These are phyloP conservation scores for Suillus plorans DNA, from an alignment of 768 basidiomycete genomes.

Conservation along the genomic window DNA sequence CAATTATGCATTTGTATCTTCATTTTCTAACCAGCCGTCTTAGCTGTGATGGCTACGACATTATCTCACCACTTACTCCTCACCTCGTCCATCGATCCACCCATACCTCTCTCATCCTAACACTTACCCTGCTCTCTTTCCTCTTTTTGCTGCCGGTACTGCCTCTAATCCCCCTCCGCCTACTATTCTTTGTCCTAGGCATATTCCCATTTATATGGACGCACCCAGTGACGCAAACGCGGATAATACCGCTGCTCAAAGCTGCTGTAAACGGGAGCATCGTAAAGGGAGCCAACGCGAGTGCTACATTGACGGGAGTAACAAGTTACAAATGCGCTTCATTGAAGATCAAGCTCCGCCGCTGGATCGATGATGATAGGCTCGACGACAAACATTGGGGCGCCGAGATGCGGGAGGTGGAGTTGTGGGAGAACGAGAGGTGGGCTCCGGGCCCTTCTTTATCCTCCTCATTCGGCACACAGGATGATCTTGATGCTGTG, in stretches of 20 bases:
- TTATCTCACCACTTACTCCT: conserved; percentile 46
- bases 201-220: conserved; percentile 39
- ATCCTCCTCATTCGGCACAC: background rate
- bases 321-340: conserved; percentile 10
- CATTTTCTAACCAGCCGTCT: background rate
- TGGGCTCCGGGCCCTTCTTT: conserved; percentile 32
- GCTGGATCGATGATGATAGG: conserved; percentile 60
- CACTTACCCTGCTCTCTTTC: background rate
- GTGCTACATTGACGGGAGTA: background rate
- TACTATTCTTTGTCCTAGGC: background rate
- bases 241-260: conserved; percentile 30
- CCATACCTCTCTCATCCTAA: background rate
- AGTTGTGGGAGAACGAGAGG: conserved; percentile 82
- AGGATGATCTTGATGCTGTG: conserved; percentile 7
- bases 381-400: conserved; percentile 66
- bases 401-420: conserved; percentile 64
- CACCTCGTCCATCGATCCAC: background rate
- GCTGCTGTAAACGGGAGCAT: background rate
- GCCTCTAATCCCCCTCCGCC: background rate
- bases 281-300: background rate
- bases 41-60: conserved; percentile 64
- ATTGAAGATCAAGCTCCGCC: conserved; percentile 16
- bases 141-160: background rate
- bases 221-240: conserved; percentile 43
- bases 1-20: background rate